Evolutionary conservation across 805 yeast genomes (phyloP).

Genomic region (Barnettozyma vustinii): DNA sequence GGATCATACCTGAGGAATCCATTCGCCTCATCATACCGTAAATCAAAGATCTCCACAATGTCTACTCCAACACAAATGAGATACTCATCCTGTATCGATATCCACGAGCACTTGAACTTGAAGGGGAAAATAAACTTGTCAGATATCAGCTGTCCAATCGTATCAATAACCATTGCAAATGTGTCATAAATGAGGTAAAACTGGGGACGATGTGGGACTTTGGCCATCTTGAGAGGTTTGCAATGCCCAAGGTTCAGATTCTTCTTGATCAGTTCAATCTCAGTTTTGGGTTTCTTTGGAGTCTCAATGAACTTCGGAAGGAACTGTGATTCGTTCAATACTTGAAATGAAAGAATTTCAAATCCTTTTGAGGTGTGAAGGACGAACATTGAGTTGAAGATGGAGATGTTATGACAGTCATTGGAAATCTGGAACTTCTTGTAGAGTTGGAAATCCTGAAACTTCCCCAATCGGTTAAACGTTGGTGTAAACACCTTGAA

Average conservation of each 20-base stretch:
- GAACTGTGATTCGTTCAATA: slow-evolving; percentile 46
- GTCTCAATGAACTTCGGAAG: slow-evolving; percentile 43
- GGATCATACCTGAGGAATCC: slow-evolving; percentile 36
- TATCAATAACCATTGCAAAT: slow-evolving; percentile 62
- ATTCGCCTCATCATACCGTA: slow-evolving; percentile 38
- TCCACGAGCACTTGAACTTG: slow-evolving; percentile 36
- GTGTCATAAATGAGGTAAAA: slow-evolving; percentile 64
- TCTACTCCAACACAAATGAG: slow-evolving; percentile 57
- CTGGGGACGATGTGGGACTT: slow-evolving; percentile 46
- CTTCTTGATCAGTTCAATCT: slow-evolving; percentile 36
- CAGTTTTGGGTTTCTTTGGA: slow-evolving; percentile 23
- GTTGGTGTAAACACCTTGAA: slow-evolving; percentile 57
- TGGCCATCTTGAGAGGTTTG: slow-evolving; percentile 59
- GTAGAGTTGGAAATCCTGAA: slow-evolving; percentile 38
- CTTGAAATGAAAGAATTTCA: slow-evolving; percentile 56
- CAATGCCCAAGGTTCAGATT: slow-evolving; percentile 31
- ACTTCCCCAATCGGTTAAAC: slow-evolving; percentile 43
- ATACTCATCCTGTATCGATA: slow-evolving; percentile 39
- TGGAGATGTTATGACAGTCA: slow-evolving; percentile 55
- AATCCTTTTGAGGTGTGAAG: slow-evolving; percentile 65
- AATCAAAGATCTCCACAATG: slow-evolving; percentile 62
- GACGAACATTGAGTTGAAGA: slow-evolving; percentile 62
- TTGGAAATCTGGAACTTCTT: slow-evolving; percentile 47
- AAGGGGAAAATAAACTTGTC: slow-evolving; percentile 35
- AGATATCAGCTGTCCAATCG: slow-evolving; percentile 46